Percentiles rank a stretch among this genome's conserved stretches.
Conservation (phyloP, 2,329 filamentous ascomycete genomes). For the Aspergillus oerlinghausenensis region DNA sequence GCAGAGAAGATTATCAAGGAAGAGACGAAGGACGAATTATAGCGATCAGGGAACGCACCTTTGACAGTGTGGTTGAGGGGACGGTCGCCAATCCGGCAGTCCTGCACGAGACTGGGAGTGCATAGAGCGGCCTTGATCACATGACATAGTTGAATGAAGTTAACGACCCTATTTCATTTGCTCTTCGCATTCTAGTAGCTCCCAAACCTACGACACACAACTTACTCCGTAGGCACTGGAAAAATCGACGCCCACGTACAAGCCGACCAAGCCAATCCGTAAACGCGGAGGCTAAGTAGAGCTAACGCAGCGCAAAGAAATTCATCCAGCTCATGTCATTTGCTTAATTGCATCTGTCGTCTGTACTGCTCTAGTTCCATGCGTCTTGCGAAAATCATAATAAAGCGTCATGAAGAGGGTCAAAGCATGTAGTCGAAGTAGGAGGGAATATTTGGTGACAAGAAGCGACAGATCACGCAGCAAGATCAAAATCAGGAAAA, state of each 20-base stretch:
- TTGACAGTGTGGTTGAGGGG: not conserved
- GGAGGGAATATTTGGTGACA: not conserved
- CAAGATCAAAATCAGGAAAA: not conserved
- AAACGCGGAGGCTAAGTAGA: not conserved
- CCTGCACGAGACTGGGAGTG: not conserved
- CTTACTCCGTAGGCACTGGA: not conserved
- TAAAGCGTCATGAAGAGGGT: not conserved
- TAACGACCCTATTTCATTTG: not conserved
- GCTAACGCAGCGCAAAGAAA: not conserved
- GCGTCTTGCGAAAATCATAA: not conserved
- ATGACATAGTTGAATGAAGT: not conserved
- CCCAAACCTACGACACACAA: not conserved
- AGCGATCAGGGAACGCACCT: slow-evolving; percentile 12
- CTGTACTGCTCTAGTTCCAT: slow-evolving; percentile 1
- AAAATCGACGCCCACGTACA: not conserved
- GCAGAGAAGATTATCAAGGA: slow-evolving; percentile 22
- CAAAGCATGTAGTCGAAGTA: not conserved
- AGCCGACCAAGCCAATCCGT: not conserved
- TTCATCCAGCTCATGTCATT: not conserved
- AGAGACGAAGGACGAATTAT: slow-evolving; percentile 27
- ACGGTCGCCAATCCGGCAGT: not conserved
- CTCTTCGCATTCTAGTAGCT: too few relatives aligned
- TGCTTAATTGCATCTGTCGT: slow-evolving; percentile 2
- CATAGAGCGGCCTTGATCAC: not conserved
- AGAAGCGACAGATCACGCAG: not conserved